Evolutionary conservation across 176 grass and related monocot genomes (phyloP).

Genomic region (Tuctoria greenei): DNA sequence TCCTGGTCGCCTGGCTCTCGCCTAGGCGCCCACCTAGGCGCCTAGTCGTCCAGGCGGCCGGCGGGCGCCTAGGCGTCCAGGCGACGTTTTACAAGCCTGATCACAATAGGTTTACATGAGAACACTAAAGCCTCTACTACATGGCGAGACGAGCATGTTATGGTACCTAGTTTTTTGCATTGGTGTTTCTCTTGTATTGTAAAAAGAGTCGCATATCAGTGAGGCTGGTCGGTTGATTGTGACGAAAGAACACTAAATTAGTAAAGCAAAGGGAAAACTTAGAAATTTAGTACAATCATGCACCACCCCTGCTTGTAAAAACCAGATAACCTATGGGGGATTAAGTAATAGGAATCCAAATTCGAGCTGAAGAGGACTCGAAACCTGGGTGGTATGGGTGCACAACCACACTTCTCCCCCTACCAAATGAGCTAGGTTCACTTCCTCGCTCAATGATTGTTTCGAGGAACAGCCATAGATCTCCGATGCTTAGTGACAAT

Average conservation of each 20-base stretch:
- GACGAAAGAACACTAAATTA: not conserved
- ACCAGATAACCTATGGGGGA: not conserved
- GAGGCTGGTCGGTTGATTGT: not conserved
- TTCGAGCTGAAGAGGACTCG: not conserved
- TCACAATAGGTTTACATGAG: not conserved
- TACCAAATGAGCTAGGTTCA: not conserved
- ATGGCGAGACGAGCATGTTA: not conserved
- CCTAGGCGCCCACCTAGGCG: too few relatives aligned
- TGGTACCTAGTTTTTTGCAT: not conserved
- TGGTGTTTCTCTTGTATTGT: not conserved
- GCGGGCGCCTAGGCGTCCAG: too few relatives aligned
- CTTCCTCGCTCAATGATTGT: not conserved
- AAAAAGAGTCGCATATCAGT: not conserved
- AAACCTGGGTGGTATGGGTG: not conserved
- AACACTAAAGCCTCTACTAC: constrained; percentile 16
- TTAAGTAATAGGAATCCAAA: not conserved
- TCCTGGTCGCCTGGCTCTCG: too few relatives aligned
- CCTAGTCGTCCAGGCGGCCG: too few relatives aligned
- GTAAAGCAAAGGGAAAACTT: not conserved
- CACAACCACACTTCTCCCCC: not conserved
- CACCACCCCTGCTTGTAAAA: not conserved
- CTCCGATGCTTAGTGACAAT: not conserved
- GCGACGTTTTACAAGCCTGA: too few relatives aligned
- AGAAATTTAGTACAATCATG: not conserved
- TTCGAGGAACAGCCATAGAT: not conserved